Evolutionary conservation across 176 grass and related monocot species (phyloP).

Genomic region (Oryza nivara): DNA sequence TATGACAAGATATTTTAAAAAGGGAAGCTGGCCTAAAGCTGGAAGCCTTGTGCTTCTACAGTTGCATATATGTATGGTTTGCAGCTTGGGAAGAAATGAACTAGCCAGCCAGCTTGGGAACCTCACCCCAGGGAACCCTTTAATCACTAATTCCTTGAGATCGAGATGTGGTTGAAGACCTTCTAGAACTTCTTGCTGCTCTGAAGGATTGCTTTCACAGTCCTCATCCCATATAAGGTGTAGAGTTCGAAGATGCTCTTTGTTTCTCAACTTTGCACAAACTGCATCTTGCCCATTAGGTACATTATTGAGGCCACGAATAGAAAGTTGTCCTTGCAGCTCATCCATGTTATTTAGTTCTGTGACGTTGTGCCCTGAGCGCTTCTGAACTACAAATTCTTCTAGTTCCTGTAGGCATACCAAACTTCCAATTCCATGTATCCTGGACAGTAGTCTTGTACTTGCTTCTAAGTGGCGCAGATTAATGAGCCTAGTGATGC

Average conservation of each 20-base stretch:
- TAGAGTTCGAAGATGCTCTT: constrained; percentile 59
- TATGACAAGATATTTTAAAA: constrained; percentile 63
- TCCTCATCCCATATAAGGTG: constrained; percentile 61
- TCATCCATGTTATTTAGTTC: constrained; percentile 66
- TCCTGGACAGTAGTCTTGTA: constrained; percentile 31
- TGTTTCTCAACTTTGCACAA: constrained; percentile 55
- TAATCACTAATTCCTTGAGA: constrained; percentile 64
- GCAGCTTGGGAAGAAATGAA: constrained; percentile 58
- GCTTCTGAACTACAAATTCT: constrained; percentile 56
- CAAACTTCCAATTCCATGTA: constrained; percentile 62
- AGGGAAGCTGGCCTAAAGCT: constrained; percentile 67
- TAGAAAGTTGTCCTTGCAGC: constrained; percentile 62
- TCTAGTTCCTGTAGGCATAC: constrained; percentile 68
- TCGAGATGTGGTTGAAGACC: constrained; percentile 60
- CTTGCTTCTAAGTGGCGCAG: constrained; percentile 60
- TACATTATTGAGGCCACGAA: constrained; percentile 65
- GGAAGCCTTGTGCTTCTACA: constrained; percentile 55
- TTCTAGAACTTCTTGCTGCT: constrained; percentile 59
- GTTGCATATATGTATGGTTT: constrained; percentile 57
- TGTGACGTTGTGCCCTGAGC: constrained; percentile 45
- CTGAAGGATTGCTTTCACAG: constrained; percentile 14
- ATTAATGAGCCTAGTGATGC: constrained; percentile 57
- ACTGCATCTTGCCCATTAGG: constrained; percentile 42
- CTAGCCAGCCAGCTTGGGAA: constrained; percentile 55
- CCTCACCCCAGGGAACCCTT: constrained; percentile 42